Base-by-base conservation (phyloP, 2,329 filamentous ascomycete species). In the Stachybotrys chlorohalonatus region DNA sequence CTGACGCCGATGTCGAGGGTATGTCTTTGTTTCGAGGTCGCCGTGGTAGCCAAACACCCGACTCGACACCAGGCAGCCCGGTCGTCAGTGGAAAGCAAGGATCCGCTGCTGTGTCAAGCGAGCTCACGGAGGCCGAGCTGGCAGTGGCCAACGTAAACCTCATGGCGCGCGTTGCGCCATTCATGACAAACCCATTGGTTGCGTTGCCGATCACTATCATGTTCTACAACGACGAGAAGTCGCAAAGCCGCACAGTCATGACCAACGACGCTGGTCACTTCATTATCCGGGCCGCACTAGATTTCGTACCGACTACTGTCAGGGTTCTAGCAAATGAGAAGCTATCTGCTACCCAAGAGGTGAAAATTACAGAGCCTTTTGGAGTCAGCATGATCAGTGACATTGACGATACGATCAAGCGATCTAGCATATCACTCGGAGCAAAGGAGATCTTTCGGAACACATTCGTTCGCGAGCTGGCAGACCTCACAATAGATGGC, bases 351-450 rank as follows among this genome's bases (percentile, higher is more conserved):
- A 90, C 87, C 1, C 87, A 94, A 59, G 81, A 89, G 54, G 80
- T 99, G 49, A 78, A 83, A 47, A 75, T 97, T 52, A 91, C 87
- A 5, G 87, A 93, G 56, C 82, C 88, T 0, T 77, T 75, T 24
- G 94, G 94, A 47, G 82, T 99, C 58, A 97, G 92, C 68, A 66
- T 99, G 56, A 97, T 99, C 68, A 97, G 90, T 67, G 94, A 99
- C 67, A 94, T 99, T 59, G 94, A 99, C 65, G 94, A 99, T 70
- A 99, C 94, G 0, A 86, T 99, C 66, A 99, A 99, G 69, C 87
- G 91, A 63, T 96, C 94, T 17, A 95, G 92, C 55, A 96, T 99
- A 60, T 82, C 84, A 2, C 82, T 82, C 53, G 94, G 95, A 7
- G 87, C 93, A 1, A 86, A 91, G 56, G 94, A 97, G 66, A 96